Evolutionary conservation across 148 eudicot genomes (phyloP).

Genomic region (Diospyros lotus): DNA sequence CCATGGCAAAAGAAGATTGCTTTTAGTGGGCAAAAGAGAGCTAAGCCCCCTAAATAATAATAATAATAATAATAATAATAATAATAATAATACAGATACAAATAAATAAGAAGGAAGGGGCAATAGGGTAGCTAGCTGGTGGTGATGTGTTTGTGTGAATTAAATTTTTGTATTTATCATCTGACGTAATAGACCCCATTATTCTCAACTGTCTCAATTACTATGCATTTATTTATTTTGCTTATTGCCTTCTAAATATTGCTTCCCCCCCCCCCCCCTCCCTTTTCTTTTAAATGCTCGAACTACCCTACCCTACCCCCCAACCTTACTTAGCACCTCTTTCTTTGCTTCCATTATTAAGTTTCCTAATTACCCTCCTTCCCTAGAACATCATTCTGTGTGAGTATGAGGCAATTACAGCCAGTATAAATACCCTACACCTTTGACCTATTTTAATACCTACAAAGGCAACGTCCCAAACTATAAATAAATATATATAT

Average conservation of each 20-base stretch:
- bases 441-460: too few relatives aligned
- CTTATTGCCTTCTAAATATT: slow-evolving; percentile 40
- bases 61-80: too few relatives aligned
- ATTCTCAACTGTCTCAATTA: slow-evolving; percentile 76
- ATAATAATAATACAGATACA: not conserved
- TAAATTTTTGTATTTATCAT: slow-evolving; percentile 58
- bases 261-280: not conserved
- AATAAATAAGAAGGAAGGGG: not conserved
- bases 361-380: not conserved
- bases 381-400: too few relatives aligned
- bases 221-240: slow-evolving; percentile 64
- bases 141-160: slow-evolving; percentile 13
- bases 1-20: too few relatives aligned
- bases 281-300: slow-evolving; percentile 31
- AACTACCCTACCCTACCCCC: slow-evolving; percentile 16
- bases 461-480: too few relatives aligned
- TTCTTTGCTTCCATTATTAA: not conserved
- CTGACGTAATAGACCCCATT: slow-evolving; percentile 49
- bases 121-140: not conserved
- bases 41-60: too few relatives aligned
- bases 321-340: not conserved
- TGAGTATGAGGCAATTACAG: too few relatives aligned
- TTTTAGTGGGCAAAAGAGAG: too few relatives aligned
- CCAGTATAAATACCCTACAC: too few relatives aligned
- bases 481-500: too few relatives aligned